Base-by-base conservation (phyloP, 2,329 filamentous ascomycete species). In the Leptographium procerum region DNA sequence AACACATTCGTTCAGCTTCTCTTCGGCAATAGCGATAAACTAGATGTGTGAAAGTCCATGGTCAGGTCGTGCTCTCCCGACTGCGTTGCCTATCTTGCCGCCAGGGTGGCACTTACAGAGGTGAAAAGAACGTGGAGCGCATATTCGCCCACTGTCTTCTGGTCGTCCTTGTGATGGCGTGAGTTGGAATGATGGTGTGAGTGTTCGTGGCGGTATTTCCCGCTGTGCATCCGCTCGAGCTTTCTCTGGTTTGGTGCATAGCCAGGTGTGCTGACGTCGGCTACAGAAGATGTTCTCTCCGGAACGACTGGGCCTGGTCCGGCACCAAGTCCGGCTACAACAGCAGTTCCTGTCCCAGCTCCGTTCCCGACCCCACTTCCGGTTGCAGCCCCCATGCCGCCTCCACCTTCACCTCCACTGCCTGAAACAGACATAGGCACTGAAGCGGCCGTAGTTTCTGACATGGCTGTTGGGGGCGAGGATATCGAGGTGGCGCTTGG, bases 121-220 rank as follows among this genome's bases (percentile, higher is more conserved):
- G 94, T 97, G 72, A 97, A 96, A 50, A 99, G 77, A 65, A 97
- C 92, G 72, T 97, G 92, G 61, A 99, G 77, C 24, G 94, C 94
- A 80, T 96, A 97, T 76, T 99, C 94, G 58, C 91, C 91, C n/a
- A 96, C 91, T 0, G 91, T 96, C 72, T 92, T 95, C 63, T 87
- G 83, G 63, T 95, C 89, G 57, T 87, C 83, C 64, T 83, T 82
- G 65, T 85, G 78, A 66, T 86, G 83, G 58, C 83, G 80, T 55
- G 86, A 92, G 66, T 90, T 85, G 19, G 88, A 89, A 65, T 85
- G 86, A 67, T 91, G 84, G 67, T 88, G 86, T 8, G 79, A 76
- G 68, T 89, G 86, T 62, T 91, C 87, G 66, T 86, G 82, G 64
- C 86, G 84, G 52, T 82, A 76, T 69, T 83, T 88, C n/a, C 65